Percentiles rank a stretch among this genome's conserved stretches.
These are phyloP conservation scores for Sporobolomyces pararoseus DNA, from an alignment of 768 basidiomycete genomes.

Conservation along the genomic window DNA sequence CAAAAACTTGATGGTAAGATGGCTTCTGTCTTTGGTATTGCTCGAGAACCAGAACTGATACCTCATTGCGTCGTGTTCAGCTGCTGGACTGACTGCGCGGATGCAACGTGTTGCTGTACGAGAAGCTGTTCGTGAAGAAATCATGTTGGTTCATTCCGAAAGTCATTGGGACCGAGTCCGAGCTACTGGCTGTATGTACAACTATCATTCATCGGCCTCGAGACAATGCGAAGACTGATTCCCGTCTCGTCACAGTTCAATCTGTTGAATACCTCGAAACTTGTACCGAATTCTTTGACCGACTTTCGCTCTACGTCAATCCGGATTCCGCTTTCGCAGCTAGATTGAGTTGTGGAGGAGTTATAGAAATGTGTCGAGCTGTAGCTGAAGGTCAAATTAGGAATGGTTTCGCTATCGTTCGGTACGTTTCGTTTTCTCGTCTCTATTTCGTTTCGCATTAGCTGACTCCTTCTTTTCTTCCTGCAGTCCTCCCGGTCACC, in stretches of 20 bases:
- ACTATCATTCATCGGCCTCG: not conserved
- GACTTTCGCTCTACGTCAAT: constrained; percentile 87
- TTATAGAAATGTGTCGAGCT: constrained; percentile 80
- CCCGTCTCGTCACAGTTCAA: constrained; percentile 15
- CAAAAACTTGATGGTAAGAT: constrained; percentile 55
- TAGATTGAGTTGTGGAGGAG: constrained; percentile 85
- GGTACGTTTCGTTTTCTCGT: constrained; percentile 47
- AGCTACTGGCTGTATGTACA: constrained; percentile 73
- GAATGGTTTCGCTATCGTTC: constrained; percentile 89
- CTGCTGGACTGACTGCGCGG: constrained; percentile 59
- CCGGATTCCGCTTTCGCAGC: constrained; percentile 78
- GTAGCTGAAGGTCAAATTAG: constrained; percentile 75
- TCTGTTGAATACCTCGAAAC: constrained; percentile 40
- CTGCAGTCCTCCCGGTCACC: constrained; percentile 78
- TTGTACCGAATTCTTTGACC: constrained; percentile 86
- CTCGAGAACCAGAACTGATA: too few relatives aligned
- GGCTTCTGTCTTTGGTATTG: not conserved
- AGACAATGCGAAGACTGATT: not conserved
- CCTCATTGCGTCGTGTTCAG: constrained; percentile 15
- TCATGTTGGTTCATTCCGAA: constrained; percentile 80
- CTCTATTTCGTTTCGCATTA: too few relatives aligned
- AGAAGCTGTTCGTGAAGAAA: constrained; percentile 70
- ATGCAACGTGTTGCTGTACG: constrained; percentile 78
- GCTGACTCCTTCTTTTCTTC: not conserved
- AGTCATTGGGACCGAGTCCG: constrained; percentile 89